Evolutionary conservation across 805 yeast genomes (phyloP), one percentile per base, ranked within the genome.

Genomic region (Barnettozyma botsteinii): DNA sequence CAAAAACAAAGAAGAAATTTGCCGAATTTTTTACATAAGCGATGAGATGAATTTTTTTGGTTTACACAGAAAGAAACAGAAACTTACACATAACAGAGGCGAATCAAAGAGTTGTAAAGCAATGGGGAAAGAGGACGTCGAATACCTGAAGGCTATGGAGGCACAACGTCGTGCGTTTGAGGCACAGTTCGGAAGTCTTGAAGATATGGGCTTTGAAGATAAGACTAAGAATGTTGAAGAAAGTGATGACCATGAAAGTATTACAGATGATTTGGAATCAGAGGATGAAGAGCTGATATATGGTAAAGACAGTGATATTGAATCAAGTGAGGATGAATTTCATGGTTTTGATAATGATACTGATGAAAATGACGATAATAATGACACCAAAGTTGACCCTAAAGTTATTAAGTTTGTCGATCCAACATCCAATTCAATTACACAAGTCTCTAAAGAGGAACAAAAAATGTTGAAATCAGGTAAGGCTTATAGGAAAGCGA

Each of bases 131-230:
- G 29, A 35, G 27, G 51, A 48, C 18, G 48, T 41, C 0, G 52
- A 49, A 13, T 45, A 49, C 21, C 15, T 33, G 30, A 37, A 32
- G 20, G 38, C 40, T 4, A 31, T 78, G 56, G 84, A 77, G 52
- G 49, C 65, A 18, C 84, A 79, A 52, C 61, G 85, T 41, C 55
- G 63, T 19, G 74, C 76, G 28, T 79, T 79, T 53, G 85, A 79
- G 51, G 74, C 75, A 4, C 84, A 77, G 57, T 79, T 79, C 52
- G 85, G 85, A 0, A 61, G 73, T 3, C 50, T 79, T 11, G 82
- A 75, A 49, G 62, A 62, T 2, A 57, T 78, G 69, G 79, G 80
- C 5, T 73, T 58, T 45, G 66, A 69, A 23, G 80, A 75, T 49
- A 64, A 62, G 49, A 64, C 70, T 7, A 66, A 62, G 37, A 18